Base-by-base conservation (phyloP, 805 yeast genomes). In the Saccharomycopsis sp. region DNA sequence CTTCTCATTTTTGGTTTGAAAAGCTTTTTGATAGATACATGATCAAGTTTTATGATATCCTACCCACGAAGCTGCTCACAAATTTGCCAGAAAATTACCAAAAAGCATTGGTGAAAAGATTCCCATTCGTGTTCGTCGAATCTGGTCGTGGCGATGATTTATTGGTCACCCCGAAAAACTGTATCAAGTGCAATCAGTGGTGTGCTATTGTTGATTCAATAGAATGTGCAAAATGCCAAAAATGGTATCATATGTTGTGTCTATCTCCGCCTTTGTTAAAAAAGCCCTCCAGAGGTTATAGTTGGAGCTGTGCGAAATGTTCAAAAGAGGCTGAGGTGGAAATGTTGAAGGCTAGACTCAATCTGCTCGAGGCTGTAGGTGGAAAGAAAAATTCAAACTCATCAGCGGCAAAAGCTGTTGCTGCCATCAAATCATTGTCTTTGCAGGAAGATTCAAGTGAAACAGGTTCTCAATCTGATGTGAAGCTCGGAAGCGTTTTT, bases 261-360 rank as follows among this genome's bases (percentile, higher is more conserved):
- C 69, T 87, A 36, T 84, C 80, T 46, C 96, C 96, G 1, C 96
- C 96, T 1, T 59, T 86, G 30, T 56, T 72, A 39, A 73, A 73
- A 48, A 83, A 83, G 53, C 96, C 95, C 1, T 77, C 83, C 33
- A 63, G 94, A 43, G 95, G 95, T 1, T 82, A 85, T 55, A 83
- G 86, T 6, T 88, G 96, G 96, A 71, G 85, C 19, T 87, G 96
- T 64, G 88, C 84, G 21, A 56, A 64, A 4, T 87, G 96, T 61
- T 68, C 79, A n/a, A 71, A 74, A 50, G 68, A 64, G 23, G 69
- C 71, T 38, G 80, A 77, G 46, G 57, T 60, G n/a, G 61, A 62
- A 45, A 39, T 66, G 45, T 49, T 49, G 21, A 27, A 13, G 10
- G 15, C 26, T 13, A 18, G 17, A 6, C 7, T 15, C n/a, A 19